Conservation (phyloP, 2,329 filamentous ascomycete species). For the Fusarium odoratissimum region DNA sequence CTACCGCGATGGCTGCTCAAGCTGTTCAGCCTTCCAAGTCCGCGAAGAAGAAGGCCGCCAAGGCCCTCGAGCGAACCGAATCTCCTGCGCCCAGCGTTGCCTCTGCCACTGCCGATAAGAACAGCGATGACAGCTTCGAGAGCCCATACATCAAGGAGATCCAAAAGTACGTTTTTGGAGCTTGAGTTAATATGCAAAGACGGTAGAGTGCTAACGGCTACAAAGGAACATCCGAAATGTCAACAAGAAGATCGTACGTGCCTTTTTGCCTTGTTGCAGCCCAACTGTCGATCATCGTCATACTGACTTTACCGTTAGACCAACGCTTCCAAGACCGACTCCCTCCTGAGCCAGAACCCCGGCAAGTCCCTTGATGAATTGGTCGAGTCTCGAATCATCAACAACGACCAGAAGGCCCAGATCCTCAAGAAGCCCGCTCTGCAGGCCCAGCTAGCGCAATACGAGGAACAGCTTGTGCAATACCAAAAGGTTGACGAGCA, state of each 20-base stretch:
- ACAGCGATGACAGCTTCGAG: conserved; percentile 71
- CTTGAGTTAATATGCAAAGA: background rate
- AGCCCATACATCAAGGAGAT: conserved; percentile 87
- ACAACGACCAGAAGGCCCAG: conserved; percentile 82
- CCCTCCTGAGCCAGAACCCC: conserved; percentile 75
- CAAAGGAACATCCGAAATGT: conserved; percentile 87
- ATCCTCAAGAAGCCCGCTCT: conserved; percentile 81
- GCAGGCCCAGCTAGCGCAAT: conserved; percentile 73
- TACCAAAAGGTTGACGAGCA: conserved; percentile 82
- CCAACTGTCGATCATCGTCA: conserved; percentile 9
- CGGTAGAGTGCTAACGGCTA: conserved; percentile 30
- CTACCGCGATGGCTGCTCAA: conserved; percentile 68
- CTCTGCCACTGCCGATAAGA: conserved; percentile 61
- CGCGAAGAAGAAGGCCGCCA: conserved; percentile 74
- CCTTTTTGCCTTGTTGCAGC: conserved; percentile 23
- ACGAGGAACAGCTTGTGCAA: conserved; percentile 79
- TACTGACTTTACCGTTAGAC: conserved; percentile 58
- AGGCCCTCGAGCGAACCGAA: conserved; percentile 62
- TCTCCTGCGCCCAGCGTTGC: conserved; percentile 64
- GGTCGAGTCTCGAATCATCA: conserved; percentile 78
- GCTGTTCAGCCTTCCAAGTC: conserved; percentile 72
- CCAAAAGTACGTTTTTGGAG: conserved; percentile 75
- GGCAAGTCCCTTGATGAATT: conserved; percentile 79
- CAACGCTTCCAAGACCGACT: conserved; percentile 78
- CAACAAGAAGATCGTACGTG: conserved; percentile 91